Evolutionary conservation across 2,329 filamentous ascomycete species (phyloP).

Genomic region (Fusarium nelsonii): DNA sequence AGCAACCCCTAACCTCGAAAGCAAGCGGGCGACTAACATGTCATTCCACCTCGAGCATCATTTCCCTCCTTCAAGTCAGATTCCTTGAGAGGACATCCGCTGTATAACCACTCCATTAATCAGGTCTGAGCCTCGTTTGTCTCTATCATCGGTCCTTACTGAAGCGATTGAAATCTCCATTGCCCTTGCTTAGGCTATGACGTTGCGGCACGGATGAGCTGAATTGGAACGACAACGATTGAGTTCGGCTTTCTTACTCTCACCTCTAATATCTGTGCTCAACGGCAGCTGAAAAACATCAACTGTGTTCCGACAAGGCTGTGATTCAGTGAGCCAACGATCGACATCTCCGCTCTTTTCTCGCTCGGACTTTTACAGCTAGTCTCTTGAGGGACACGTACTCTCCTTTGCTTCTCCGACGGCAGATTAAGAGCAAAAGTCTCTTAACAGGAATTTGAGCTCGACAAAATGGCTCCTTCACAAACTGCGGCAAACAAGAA

Average conservation of each 20-base stretch:
- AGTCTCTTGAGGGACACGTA: conserved; percentile 36
- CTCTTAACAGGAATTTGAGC: not conserved
- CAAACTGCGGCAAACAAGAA: conserved; percentile 63
- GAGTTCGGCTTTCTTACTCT: conserved; percentile 25
- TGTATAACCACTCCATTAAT: conserved; percentile 16
- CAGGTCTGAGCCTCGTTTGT: conserved; percentile 34
- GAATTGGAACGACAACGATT: conserved; percentile 38
- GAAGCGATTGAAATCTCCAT: conserved; percentile 21
- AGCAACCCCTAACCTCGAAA: conserved; percentile 41
- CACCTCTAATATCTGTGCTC: conserved; percentile 3
- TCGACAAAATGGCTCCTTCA: conserved; percentile 53
- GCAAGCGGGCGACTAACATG: conserved; percentile 40
- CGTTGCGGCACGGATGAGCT: conserved; percentile 45
- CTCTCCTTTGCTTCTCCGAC: conserved; percentile 37
- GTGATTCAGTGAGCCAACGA: conserved; percentile 9
- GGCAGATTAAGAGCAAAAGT: conserved; percentile 1
- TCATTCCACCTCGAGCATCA: conserved; percentile 46
- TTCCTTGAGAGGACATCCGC: conserved; percentile 31
- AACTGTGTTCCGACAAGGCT: not conserved
- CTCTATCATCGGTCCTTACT: conserved; percentile 32
- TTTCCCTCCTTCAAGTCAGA: conserved; percentile 45
- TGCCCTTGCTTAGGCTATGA: conserved; percentile 43
- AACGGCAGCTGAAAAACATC: not conserved
- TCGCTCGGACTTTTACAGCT: conserved; percentile 31
- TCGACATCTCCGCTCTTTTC: conserved; percentile 31